A percentile compares a stretch with the other conserved stretches of the same genome.
Evolutionary conservation across 2,329 filamentous ascomycete species (phyloP).

Genomic region (Trichoderma sp.): DNA sequence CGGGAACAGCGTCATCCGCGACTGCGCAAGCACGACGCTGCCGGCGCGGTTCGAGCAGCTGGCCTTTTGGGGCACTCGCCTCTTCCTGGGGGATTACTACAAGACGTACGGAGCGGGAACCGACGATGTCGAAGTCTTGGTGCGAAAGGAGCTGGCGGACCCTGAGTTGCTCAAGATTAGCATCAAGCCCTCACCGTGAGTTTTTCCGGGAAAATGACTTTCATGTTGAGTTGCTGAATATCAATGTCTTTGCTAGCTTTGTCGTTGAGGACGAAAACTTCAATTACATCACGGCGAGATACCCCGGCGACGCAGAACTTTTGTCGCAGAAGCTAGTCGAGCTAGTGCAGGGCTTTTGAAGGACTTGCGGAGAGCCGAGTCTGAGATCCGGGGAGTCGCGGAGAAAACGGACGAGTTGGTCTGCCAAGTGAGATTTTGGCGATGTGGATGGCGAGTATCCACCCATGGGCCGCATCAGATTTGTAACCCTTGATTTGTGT

Average conservation of each 20-base stretch:
- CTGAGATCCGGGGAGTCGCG: slow-evolving; percentile 15
- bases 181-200: slow-evolving; percentile 48
- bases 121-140: slow-evolving; percentile 52
- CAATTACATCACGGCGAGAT: slow-evolving; percentile 55
- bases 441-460: neutral
- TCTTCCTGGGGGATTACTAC: slow-evolving; percentile 58
- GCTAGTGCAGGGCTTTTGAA: slow-evolving; percentile 20
- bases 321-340: slow-evolving; percentile 31
- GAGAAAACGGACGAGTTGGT: slow-evolving; percentile 2
- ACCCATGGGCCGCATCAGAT: neutral
- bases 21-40: slow-evolving; percentile 53
- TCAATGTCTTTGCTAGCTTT: slow-evolving; percentile 43
- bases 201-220: slow-evolving; percentile 23
- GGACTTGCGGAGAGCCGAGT: neutral
- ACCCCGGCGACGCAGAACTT: slow-evolving; percentile 48
- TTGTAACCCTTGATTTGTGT: neutral
- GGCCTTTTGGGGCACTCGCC: slow-evolving; percentile 54
- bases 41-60: slow-evolving; percentile 54
- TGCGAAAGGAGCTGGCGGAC: slow-evolving; percentile 49
- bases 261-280: slow-evolving; percentile 53
- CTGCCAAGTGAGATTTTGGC: slow-evolving; percentile 22
- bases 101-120: slow-evolving; percentile 59
- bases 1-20: slow-evolving; percentile 52
- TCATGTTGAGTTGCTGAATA: neutral
- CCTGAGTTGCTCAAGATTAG: slow-evolving; percentile 52